Evolutionary conservation across 2,329 filamentous ascomycete species (phyloP).

Genomic region (Apiospora arundinis): DNA sequence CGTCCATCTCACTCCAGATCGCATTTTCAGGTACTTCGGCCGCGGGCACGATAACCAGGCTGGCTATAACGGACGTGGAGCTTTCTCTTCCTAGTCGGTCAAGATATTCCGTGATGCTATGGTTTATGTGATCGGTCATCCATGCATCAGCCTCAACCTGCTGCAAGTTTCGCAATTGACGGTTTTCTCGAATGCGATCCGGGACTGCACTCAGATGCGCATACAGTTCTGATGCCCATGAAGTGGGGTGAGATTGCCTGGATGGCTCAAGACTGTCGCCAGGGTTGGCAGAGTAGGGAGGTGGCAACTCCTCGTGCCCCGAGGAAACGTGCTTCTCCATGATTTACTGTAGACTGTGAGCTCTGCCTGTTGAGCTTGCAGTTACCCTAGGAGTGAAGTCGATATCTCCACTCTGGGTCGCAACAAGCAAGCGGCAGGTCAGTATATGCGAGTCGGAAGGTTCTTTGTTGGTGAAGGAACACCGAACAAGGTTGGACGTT

Average conservation of each 20-base stretch:
- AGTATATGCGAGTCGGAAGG: background rate
- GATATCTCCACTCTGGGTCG: background rate
- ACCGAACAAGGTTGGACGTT: background rate
- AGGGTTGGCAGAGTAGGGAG: constrained; percentile 34
- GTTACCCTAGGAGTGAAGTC: background rate
- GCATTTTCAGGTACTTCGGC: constrained; percentile 43
- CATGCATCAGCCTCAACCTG: constrained; percentile 47
- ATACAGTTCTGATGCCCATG: constrained; percentile 36
- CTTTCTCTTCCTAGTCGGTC: constrained; percentile 43
- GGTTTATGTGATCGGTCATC: constrained; percentile 47
- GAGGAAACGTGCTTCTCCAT: constrained; percentile 28
- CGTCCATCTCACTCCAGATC: constrained; percentile 36
- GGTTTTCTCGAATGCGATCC: constrained; percentile 43
- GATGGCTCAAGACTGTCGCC: background rate
- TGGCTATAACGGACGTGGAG: constrained; percentile 42
- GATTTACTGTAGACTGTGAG: background rate
- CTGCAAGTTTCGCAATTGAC: constrained; percentile 40
- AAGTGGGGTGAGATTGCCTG: constrained; percentile 25
- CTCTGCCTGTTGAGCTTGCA: background rate
- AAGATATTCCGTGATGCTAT: constrained; percentile 50
- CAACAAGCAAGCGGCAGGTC: background rate
- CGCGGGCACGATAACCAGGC: constrained; percentile 54
- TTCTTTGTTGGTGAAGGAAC: background rate
- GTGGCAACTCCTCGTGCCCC: constrained; percentile 25
- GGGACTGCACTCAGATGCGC: constrained; percentile 46